Evolutionary conservation across 495 filamentous ascomycete species (phyloP), one percentile per base, ranked within the genome.

Genomic region (Podospora australis): DNA sequence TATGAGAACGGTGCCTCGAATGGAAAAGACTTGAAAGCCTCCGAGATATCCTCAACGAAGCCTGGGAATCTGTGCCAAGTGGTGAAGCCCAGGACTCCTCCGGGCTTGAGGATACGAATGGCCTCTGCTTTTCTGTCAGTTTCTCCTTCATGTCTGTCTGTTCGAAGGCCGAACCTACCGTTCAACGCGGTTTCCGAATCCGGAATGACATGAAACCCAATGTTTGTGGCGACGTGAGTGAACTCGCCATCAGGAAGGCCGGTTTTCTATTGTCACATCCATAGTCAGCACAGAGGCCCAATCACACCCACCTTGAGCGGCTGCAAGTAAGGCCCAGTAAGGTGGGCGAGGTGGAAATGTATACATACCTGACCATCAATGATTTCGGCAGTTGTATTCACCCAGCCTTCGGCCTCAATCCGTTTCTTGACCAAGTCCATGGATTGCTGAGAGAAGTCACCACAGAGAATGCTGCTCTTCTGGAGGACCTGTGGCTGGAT

Each of bases 171-270:
- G 8, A n/a, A 32, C 57, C 43, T 56, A 73, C 70, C 68, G 48
- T 60, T 54, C 2, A 70, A 43, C 1, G 67, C 70, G 1, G 57
- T 59, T 22, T 64, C 59, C 7, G 69, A 68, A 22, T 70, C 58
- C 1, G 69, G 66, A 28, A 71, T 58, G 10, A 71, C 50, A 39
- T 73, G 70, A 40, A 70, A 65, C 2, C 58, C 70, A 40, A 73
- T 66, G 40, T 68, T 69, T n/a, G 67, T 50, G 1, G 65, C 65
- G 3, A 70, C 56, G 47, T 73, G 67, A 6, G 62, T 65, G 52
- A 71, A 73, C 4, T 49, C 52, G 11, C 46, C 41, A 2, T 57
- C 46, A 2, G 51, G 32, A 6, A 73, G 57, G 0, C 46, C 58
- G 11, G 56, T 67, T 23, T 66, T 49, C 68, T 73, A 45, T 20